These are phyloP conservation scores for Testicularia cyperi DNA, from an alignment of 1,284 basidiomycete species.

Conservation along the genomic window DNA sequence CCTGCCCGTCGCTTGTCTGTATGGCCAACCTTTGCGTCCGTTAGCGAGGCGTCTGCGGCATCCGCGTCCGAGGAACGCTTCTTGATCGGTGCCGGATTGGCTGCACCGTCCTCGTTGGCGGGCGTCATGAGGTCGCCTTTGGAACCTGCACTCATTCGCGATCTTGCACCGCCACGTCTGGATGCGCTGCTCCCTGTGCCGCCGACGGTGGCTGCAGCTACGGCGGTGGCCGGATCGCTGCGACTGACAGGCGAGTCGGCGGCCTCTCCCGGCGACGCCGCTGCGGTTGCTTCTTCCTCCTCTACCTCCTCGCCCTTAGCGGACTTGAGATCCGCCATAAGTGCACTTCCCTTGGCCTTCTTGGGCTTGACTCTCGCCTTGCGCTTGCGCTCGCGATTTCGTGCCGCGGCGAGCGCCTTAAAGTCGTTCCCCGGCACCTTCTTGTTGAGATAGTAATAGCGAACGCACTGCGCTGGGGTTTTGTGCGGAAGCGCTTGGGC, in stretches of 20 bases:
- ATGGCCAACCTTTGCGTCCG: conserved; percentile 5
- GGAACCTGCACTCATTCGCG: too few relatives aligned
- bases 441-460: conserved; percentile 94
- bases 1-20: conserved; percentile 19
- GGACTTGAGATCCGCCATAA: conserved; percentile 57
- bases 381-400: conserved; percentile 56
- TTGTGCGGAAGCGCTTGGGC: conserved; percentile 80
- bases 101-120: neutral
- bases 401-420: conserved; percentile 52
- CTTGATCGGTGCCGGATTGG: conserved; percentile 2
- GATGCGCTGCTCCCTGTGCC: too few relatives aligned
- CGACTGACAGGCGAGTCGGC: conserved; percentile 9
- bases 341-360: conserved; percentile 59
- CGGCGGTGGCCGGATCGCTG: neutral
- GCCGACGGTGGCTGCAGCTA: too few relatives aligned
- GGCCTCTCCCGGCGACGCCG: conserved; percentile 23
- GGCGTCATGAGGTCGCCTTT: neutral
- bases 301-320: conserved; percentile 57
- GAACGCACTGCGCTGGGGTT: conserved; percentile 82
- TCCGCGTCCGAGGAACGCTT: conserved; percentile 25
- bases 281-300: conserved; percentile 39
- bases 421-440: conserved; percentile 64
- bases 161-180: conserved; percentile 3
- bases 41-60: conserved; percentile 1
- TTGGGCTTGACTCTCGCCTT: conserved; percentile 55